Percentiles rank a stretch among this genome's conserved stretches.
phyloP scores from a whole-genome alignment of 768 basidiomycete species.

The Pulveroboletus sp. region DNA sequence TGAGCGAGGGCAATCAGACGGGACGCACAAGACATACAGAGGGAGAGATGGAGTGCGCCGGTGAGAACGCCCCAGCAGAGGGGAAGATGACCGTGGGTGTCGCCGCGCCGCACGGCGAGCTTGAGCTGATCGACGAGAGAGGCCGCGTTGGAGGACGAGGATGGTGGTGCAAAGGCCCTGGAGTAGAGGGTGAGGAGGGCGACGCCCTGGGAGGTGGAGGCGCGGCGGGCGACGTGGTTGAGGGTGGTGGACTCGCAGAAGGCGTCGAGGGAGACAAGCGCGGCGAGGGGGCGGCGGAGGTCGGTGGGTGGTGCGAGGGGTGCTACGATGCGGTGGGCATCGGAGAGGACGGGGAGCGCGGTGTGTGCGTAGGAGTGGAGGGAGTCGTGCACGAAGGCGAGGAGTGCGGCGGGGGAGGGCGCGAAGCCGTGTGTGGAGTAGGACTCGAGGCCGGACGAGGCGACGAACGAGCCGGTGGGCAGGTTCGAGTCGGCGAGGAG shows the following conservation, averaged over 20 bases:
- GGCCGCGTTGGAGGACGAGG: constrained; percentile 14
- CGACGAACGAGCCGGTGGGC: constrained; percentile 95
- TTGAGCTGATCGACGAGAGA: constrained; percentile 67
- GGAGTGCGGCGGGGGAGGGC: constrained; percentile 31
- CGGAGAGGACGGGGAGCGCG: constrained; percentile 75
- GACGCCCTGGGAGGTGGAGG: constrained; percentile 87
- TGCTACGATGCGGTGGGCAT: constrained; percentile 51
- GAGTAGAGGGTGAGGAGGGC: constrained; percentile 87
- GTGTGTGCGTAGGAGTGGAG: constrained; percentile 73
- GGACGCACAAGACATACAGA: constrained; percentile 48
- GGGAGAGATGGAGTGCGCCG: constrained; percentile 64
- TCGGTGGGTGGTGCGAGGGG: constrained; percentile 10
- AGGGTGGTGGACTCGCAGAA: constrained; percentile 83
- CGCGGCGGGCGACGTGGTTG: constrained; percentile 84
- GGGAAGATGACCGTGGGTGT: constrained; percentile 77
- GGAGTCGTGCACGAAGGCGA: constrained; percentile 67
- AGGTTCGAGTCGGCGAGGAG: constrained; percentile 89
- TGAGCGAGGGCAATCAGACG: background rate
- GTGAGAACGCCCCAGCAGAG: constrained; percentile 89
- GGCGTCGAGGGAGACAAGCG: constrained; percentile 59
- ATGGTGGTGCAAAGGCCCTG: constrained; percentile 68
- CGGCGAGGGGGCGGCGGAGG: constrained; percentile 32
- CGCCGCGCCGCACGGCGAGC: constrained; percentile 57
- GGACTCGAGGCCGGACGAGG: constrained; percentile 90
- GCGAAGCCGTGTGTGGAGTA: constrained; percentile 83